Conservation (phyloP, 2,329 filamentous ascomycete genomes). For the Fusarium napiforme region DNA sequence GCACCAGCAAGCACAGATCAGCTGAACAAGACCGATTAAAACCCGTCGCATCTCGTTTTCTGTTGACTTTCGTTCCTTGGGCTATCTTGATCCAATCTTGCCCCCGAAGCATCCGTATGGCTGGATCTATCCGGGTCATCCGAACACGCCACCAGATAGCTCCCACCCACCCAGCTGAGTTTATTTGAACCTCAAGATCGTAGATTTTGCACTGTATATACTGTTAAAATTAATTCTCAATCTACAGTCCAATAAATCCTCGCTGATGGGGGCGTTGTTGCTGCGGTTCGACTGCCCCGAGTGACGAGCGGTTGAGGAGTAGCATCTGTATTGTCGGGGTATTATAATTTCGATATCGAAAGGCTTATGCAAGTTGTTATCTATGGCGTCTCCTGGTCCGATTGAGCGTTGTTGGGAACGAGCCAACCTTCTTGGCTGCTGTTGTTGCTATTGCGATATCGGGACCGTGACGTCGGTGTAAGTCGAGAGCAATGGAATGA, state of each 20-base stretch:
- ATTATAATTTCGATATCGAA: not conserved
- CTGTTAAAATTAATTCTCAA: rapidly evolving
- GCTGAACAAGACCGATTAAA: not conserved
- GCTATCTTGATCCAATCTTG: not conserved
- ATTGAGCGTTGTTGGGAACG: not conserved
- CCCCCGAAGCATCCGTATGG: not conserved
- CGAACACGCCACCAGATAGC: not conserved
- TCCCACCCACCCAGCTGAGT: not conserved
- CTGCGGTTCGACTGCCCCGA: rapidly evolving
- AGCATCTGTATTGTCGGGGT: not conserved
- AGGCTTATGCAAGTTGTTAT: not conserved
- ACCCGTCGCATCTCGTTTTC: not conserved
- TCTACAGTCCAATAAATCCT: rapidly evolving
- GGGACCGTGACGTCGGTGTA: not conserved
- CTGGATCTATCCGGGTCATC: constrained; percentile 4
- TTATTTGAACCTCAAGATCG: not conserved
- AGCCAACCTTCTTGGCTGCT: not conserved
- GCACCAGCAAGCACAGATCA: not conserved
- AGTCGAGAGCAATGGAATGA: not conserved
- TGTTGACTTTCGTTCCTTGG: not conserved
- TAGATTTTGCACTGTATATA: not conserved
- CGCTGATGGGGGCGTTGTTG: rapidly evolving
- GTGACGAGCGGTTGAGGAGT: not conserved
- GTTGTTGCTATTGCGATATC: not conserved
- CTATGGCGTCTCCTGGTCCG: not conserved